Evolutionary conservation across 148 eudicot genomes (phyloP).

Genomic region (Pouteria glomerata): DNA sequence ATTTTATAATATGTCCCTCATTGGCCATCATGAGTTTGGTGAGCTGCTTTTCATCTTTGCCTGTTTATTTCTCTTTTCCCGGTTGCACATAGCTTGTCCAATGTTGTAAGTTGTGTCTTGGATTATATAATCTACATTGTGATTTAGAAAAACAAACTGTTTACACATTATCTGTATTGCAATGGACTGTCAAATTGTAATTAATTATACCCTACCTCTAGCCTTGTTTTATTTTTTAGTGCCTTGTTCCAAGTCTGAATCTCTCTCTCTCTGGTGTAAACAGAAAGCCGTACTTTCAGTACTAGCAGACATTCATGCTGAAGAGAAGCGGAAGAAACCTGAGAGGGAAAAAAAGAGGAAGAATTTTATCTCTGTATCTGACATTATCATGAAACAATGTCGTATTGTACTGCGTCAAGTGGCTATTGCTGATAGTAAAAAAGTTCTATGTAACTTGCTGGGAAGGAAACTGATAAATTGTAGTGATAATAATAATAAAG

Average conservation of each 20-base stretch:
- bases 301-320: conserved; percentile 30
- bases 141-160: background rate
- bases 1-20: background rate
- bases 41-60: background rate
- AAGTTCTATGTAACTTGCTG: conserved; percentile 51
- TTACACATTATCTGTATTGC: background rate
- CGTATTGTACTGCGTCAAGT: conserved; percentile 48
- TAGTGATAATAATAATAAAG: conserved; percentile 50
- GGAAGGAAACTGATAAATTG: conserved; percentile 36
- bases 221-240: background rate
- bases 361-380: conserved; percentile 31
- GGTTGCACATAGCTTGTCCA: background rate
- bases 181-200: background rate
- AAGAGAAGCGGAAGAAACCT: conserved; percentile 28
- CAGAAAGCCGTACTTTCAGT: conserved; percentile 78
- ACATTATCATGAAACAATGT: conserved; percentile 49
- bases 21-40: background rate
- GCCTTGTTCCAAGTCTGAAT: background rate
- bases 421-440: conserved; percentile 41
- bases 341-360: conserved; percentile 35
- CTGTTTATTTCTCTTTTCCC: background rate
- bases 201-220: background rate
- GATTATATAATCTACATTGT: background rate
- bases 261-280: conserved; percentile 17
- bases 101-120: background rate